Evolutionary conservation across 164 flowering plant species (phyloP).

Genomic region (Magnolia changhungtana): DNA sequence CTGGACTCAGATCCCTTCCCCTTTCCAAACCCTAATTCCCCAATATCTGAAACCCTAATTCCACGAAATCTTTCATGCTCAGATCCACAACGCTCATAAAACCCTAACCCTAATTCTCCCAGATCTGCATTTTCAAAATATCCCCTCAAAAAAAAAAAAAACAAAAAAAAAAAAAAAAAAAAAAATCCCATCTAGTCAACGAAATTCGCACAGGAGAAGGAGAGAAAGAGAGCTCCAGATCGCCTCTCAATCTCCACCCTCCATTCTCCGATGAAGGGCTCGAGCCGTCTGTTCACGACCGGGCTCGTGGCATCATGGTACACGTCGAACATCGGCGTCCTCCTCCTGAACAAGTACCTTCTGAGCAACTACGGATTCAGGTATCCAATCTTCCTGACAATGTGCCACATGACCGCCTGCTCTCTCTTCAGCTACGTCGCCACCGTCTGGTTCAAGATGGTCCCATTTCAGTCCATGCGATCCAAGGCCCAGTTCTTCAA

Average conservation of each 20-base stretch:
- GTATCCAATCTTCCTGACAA: constrained; percentile 53
- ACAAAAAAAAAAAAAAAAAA: no score
- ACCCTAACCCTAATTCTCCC: neutral
- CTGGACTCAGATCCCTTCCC: no score
- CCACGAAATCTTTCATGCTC: neutral
- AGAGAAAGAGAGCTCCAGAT: neutral
- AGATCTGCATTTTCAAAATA: neutral
- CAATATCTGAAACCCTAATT: neutral
- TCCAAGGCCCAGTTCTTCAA: constrained; percentile 39
- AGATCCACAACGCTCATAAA: neutral
- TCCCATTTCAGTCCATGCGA: constrained; percentile 40
- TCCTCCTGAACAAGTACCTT: constrained; percentile 42
- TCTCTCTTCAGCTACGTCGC: constrained; percentile 46
- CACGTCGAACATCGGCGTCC: constrained; percentile 52
- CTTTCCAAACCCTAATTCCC: neutral
- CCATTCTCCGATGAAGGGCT: constrained; percentile 11
- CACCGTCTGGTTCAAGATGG: constrained; percentile 42
- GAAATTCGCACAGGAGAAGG: neutral
- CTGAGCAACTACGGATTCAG: constrained; percentile 48
- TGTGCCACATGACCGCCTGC: constrained; percentile 60
- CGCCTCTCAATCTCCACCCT: neutral
- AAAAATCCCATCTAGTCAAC: no score
- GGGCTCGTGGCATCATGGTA: constrained; percentile 46
- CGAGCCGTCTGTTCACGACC: constrained; percentile 34
- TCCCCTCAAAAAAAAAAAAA: neutral